phyloP scores from a whole-genome alignment of 2,329 filamentous ascomycete genomes.

The Neurospora sp. region DNA sequence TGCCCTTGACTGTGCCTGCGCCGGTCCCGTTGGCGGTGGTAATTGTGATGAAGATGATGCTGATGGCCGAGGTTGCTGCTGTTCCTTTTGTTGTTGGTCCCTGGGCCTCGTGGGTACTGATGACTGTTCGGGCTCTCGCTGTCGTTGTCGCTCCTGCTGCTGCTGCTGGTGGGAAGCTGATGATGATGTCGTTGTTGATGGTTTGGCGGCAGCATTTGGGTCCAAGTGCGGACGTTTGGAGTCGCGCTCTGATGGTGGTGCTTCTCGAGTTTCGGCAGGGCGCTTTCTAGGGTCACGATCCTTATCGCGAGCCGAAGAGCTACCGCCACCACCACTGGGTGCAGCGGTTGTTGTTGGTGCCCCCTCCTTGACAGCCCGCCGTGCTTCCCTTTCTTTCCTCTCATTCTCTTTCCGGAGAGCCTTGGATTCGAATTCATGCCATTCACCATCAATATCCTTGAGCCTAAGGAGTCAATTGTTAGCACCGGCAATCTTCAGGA shows the following conservation, averaged over 20 bases:
- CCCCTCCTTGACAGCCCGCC: slow-evolving; percentile 34
- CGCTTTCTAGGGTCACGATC: background rate
- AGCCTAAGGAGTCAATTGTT: slow-evolving; percentile 42
- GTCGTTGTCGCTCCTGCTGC: background rate
- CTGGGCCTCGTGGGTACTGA: background rate
- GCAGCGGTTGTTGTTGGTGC: slow-evolving; percentile 13
- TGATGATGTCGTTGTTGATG: background rate
- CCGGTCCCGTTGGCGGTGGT: background rate
- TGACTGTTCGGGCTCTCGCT: background rate
- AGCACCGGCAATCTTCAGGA: slow-evolving; percentile 14
- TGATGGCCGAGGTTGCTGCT: background rate
- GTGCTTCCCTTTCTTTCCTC: slow-evolving; percentile 46
- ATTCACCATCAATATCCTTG: slow-evolving; percentile 76
- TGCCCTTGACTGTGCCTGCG: background rate
- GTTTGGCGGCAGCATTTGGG: background rate
- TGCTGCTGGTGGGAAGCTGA: background rate
- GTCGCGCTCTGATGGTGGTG: slow-evolving; percentile 16
- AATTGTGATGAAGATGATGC: background rate
- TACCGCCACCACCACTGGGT: background rate
- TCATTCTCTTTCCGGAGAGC: slow-evolving; percentile 85
- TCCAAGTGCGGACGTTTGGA: slow-evolving; percentile 20
- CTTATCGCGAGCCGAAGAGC: background rate
- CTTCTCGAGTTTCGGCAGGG: slow-evolving; percentile 6
- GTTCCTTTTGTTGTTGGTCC: background rate
- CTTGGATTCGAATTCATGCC: slow-evolving; percentile 98